Evolutionary conservation across 2,329 filamentous ascomycete genomes (phyloP).

Genomic region (Leptographium galeiforme): DNA sequence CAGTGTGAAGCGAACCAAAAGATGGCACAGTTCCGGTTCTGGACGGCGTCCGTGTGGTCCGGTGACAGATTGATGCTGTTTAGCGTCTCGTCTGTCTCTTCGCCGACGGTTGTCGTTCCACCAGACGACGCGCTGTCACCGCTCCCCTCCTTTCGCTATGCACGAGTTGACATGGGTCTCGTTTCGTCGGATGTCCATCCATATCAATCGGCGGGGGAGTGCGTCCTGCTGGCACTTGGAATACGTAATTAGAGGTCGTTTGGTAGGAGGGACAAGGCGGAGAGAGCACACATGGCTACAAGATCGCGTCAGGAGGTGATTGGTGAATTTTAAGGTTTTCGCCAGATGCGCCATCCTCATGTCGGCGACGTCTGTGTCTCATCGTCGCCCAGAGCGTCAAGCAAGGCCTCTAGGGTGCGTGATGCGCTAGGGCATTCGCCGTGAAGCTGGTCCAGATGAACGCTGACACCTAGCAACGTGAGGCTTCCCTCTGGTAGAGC

Average conservation of each 20-base stretch:
- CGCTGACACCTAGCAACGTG: not conserved
- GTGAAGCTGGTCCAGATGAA: not conserved
- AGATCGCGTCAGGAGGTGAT: constrained; percentile 3
- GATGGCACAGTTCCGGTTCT: not conserved
- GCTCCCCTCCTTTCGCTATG: too few relatives aligned
- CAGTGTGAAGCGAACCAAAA: not conserved
- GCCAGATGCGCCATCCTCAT: not conserved
- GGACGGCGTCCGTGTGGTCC: not conserved
- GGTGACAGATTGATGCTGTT: not conserved
- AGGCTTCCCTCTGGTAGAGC: not conserved
- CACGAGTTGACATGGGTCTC: too few relatives aligned
- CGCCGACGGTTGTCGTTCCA: too few relatives aligned
- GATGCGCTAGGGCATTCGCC: not conserved
- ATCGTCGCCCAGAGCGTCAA: constrained; percentile 21
- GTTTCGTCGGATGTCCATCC: too few relatives aligned
- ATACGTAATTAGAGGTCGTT: not conserved
- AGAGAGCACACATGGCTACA: constrained; percentile 4
- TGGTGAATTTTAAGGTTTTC: constrained; percentile 1
- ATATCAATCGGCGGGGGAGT: not conserved
- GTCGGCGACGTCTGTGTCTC: not conserved
- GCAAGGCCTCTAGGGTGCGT: constrained; percentile 26
- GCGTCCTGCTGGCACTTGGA: not conserved
- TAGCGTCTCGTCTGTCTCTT: too few relatives aligned
- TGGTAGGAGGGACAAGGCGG: not conserved
- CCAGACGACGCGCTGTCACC: too few relatives aligned